Base-by-base conservation (phyloP, 306 rosid genomes). In the Malus fusca region DNA sequence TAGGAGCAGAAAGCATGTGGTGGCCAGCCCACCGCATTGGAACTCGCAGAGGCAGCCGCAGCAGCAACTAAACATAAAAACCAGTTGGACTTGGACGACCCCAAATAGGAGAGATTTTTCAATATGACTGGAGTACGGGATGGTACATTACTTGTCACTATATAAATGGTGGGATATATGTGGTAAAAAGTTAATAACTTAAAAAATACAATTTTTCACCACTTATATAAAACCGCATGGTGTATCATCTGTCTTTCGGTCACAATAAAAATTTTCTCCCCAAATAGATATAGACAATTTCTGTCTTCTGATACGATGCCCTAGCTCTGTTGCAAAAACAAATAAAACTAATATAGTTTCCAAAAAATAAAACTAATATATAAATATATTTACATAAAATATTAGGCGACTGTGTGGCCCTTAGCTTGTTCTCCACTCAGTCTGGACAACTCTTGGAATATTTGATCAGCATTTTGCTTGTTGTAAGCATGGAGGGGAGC, bases 1-100 rank as follows among this genome's bases (percentile, higher is more conserved):
- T 40, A 6, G 6, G 43, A 66, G 75, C 66, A 22, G 60, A 6
- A 43, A 19, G 78, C 85, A 82, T 82, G 85, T 77, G 81, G 64
- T 18, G 59, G 40, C 51, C 81, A 66, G 71, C 66, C 66, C 58
- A 60, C n/a, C 68, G 3, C 68, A n/a, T 63, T 30, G 68, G 42
- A 30, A 63, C 68, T 63, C 68, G 42, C 23, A 30, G 18, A 17
- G 42, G 42, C 67, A 62, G n/a, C 40, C 7, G 33, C 66, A 60
- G 63, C 66, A 60, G 35, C 21, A 61, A 9, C 63, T 58, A 58
- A 58, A 58, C 25, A n/a, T 25, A 2, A 40, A 40, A 58, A 58
- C 63, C 63, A n/a, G 13, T 22, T 58, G 63, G 15, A 22, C 63
- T 53, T 17, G 1, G 19, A 52, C 19, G 9, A 52, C 3, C 15